Evolutionary conservation across 495 filamentous ascomycete genomes (phyloP), one percentile per base, ranked within the genome.

Genomic region (Bombardia bombarda): DNA sequence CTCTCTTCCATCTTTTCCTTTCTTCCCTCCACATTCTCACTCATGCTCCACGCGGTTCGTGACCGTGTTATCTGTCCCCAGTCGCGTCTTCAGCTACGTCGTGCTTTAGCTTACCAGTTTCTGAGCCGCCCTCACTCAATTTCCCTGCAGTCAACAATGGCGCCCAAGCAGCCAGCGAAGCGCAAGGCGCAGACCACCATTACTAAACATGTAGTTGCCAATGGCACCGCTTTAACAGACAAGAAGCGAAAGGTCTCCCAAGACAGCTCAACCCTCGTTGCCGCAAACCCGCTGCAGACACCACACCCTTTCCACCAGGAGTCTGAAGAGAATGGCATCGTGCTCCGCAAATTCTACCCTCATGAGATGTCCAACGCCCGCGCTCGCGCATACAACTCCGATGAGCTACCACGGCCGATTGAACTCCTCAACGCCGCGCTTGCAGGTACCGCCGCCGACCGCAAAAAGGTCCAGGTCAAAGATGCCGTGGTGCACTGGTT

Each of bases 401-500:
- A 79, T 17, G 70, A 73, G 17, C 56, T 90, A 2, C 73, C 80
- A 32, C 77, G 83, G 2, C 88, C 89, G 0, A 83, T 92, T 10
- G 76, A 85, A 50, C 49, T 63, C 0, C 67, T 87, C 16, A 55
- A 75, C 25, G 57, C 62, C 3, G 75, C 79, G 0, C 70, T 80
- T 13, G 49, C 61, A 20, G 73, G 77, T 7, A 84, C 80, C 1
- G 52, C 60, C 0, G 43, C 61, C 1, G 48, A 48, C n/a, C 67
- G 79, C 0, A 48, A 60, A 20, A 53, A 62, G 1, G 67, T 81
- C 3, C 43, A 56, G 7, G 63, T 75, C 2, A 73, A 74, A 25
- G 67, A 76, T 21, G 79, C 82, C 0, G 86, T 95, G 0, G 77
- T 95, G 5, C 86, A 94, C 64, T 94, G 90, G 90, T 94, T 90